phyloP scores from a whole-genome alignment of 257 asterid genomes.

The Solanum corneliomulleri region DNA sequence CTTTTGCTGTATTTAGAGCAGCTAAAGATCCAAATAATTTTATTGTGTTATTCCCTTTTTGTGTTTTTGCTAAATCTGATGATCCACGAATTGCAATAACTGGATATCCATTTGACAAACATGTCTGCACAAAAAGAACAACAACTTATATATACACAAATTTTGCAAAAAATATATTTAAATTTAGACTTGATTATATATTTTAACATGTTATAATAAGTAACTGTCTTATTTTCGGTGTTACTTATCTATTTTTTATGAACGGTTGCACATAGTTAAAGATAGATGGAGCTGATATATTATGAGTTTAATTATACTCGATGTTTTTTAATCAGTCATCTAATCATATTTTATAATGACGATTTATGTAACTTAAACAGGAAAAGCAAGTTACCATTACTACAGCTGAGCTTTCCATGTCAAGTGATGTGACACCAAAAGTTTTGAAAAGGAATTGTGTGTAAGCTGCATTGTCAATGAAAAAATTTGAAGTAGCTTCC shows the following conservation, averaged over 20 bases:
- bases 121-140: conserved; percentile 20
- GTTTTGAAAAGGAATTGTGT: conserved; percentile 36
- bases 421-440: conserved; percentile 42
- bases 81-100: conserved; percentile 39
- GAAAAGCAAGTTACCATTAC: conserved; percentile 28
- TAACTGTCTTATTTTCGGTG: neutral
- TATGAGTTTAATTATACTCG: neutral
- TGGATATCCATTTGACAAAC: conserved; percentile 44
- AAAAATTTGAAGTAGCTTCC: conserved; percentile 38
- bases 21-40: conserved; percentile 32
- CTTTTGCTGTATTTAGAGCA: conserved; percentile 43
- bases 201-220: neutral
- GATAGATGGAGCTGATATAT: rapidly evolving
- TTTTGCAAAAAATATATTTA: too few species aligned
- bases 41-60: conserved; percentile 27
- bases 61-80: conserved; percentile 50
- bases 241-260: neutral
- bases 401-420: conserved; percentile 59
- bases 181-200: too few species aligned
- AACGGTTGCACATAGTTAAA: neutral
- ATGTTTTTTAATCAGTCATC: too few species aligned
- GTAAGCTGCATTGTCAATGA: conserved; percentile 50
- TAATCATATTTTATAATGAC: neutral
- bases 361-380: neutral
- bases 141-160: too few species aligned